Base-by-base conservation (phyloP, 2,329 filamentous ascomycete species). In the Trichoderma sp. region DNA sequence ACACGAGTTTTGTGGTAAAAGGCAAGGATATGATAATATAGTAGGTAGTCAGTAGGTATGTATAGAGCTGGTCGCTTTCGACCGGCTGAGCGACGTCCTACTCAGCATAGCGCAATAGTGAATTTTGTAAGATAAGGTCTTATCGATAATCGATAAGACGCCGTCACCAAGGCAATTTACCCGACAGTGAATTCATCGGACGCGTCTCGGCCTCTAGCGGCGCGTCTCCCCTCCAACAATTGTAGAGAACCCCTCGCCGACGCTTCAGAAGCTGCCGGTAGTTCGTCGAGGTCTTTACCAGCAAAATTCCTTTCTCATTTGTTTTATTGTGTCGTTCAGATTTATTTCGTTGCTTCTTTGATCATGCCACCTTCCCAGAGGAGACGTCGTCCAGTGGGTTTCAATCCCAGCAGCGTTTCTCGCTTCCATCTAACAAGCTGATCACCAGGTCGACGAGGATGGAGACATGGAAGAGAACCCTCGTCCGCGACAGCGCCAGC, bases 391-490 rank as follows among this genome's bases (percentile, higher is more conserved):
- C 70, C 66, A 28, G 78, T 79, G 69, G 41, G 71, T 54, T 15
- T 19, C 43, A 30, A 24, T 9, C 7, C 17, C 26, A 34, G 48
- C 4, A 17, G 2, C 9, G 52, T 15, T 52, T 21, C 14, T 15
- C 17, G 5, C 3, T 24, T 7, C n/a, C 15, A 14, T 45, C 41
- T 62, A 21, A 52, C 48, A 19, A 30, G 17, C 24, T 12, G 17
- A 14, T 51, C 14, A 34, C 45, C 17, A 76, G 72, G 68, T 54
- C 7, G 70, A 72, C 2, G 70, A 72, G 3, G 71, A 72, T 7
- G 75, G 76, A 10, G 76, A 77, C 15, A 54, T 70, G 9, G 76
- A 78, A 12, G 74, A 77, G 62, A 71, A 75, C 24, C 68, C 68
- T 12, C 73, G 73, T 7, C 73, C 74, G 5, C 71, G 71, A 21